phyloP scores from a whole-genome alignment of 495 filamentous ascomycete species.

The Aspergillus campestris region DNA sequence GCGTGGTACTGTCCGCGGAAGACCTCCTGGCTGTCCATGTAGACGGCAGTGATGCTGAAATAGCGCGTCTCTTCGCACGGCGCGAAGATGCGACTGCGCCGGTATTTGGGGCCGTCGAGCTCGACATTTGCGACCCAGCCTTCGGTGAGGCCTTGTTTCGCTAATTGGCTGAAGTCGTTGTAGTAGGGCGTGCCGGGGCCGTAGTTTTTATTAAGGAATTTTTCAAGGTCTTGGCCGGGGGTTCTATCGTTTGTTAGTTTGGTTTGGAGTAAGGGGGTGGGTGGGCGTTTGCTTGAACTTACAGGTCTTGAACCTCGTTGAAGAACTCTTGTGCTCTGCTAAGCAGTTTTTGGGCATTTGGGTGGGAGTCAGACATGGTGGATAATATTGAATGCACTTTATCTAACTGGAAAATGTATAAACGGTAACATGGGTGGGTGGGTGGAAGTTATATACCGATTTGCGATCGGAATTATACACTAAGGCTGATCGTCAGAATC shows the following conservation, averaged over 20 bases:
- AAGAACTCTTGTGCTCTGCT: conserved; percentile 30
- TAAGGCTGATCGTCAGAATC: too few species aligned
- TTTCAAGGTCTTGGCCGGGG: conserved; percentile 35
- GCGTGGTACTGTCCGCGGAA: conserved; percentile 37
- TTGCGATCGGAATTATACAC: too few species aligned
- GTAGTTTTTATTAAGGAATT: conserved; percentile 30
- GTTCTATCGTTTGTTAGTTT: conserved; percentile 18
- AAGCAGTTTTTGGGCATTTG: conserved; percentile 31
- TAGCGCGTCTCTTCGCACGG: conserved; percentile 30
- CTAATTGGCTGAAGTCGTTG: conserved; percentile 30
- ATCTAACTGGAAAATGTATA: too few species aligned
- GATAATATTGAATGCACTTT: too few species aligned
- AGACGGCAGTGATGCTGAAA: conserved; percentile 43
- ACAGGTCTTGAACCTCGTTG: conserved; percentile 33
- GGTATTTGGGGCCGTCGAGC: conserved; percentile 33
- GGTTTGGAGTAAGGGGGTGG: not conserved
- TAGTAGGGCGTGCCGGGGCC: conserved; percentile 34
- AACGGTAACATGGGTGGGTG: too few species aligned
- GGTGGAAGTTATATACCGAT: too few species aligned
- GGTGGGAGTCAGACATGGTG: conserved; percentile 8
- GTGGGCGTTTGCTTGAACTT: conserved; percentile 3
- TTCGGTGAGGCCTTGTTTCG: conserved; percentile 32
- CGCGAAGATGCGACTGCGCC: conserved; percentile 30
- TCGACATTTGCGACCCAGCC: conserved; percentile 34
- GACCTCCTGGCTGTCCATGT: conserved; percentile 33